Evolutionary conservation across 2,329 filamentous ascomycete genomes (phyloP).

Genomic region (Ceratocystis destructans): DNA sequence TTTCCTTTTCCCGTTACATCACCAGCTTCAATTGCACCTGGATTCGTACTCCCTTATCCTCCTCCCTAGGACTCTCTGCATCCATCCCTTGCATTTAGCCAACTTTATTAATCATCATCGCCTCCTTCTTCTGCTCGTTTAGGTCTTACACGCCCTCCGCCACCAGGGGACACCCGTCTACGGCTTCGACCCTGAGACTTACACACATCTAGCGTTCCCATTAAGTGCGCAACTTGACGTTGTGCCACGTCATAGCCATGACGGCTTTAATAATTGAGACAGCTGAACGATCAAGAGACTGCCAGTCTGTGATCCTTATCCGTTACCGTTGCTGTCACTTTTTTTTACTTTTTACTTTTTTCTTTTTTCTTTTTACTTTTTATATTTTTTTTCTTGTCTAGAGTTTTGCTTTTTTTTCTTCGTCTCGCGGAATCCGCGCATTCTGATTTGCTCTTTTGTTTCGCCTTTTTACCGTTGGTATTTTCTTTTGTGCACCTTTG

Average conservation of each 20-base stretch:
- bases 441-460: too few relatives aligned
- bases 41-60: background rate
- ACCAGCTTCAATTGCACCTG: too few relatives aligned
- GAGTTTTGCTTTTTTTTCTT: background rate
- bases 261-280: background rate
- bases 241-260: background rate
- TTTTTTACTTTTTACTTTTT: too few relatives aligned
- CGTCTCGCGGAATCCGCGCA: background rate
- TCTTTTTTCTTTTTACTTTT: too few relatives aligned
- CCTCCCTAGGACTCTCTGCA: background rate
- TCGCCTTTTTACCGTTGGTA: too few relatives aligned
- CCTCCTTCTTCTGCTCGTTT: too few relatives aligned
- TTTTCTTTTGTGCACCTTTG: too few relatives aligned
- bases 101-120: too few relatives aligned
- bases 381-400: too few relatives aligned
- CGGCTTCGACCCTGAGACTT: conserved; percentile 39
- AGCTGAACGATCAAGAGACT: background rate
- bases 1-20: background rate
- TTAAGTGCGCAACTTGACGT: background rate
- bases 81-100: too few relatives aligned
- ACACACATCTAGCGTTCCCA: conserved; percentile 21
- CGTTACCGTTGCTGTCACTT: background rate
- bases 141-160: conserved; percentile 42
- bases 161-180: conserved; percentile 41
- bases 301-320: too few relatives aligned